Base-by-base conservation (phyloP, 164 flowering plant species). In the Cinnamomum chago region DNA sequence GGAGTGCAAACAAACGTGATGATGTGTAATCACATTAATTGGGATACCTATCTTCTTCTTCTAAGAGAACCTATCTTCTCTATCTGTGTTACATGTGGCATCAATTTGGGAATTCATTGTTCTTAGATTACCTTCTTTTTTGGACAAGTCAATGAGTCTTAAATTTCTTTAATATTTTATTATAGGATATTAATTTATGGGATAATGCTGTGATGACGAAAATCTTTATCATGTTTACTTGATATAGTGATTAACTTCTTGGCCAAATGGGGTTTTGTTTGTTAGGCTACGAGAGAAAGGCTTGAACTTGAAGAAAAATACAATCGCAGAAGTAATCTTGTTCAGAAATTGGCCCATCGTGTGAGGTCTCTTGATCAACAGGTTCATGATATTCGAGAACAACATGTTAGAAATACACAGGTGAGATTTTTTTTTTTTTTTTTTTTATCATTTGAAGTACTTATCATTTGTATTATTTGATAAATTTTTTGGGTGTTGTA, bases 361-460 rank as follows among this genome's bases (percentile, higher is more conserved):
- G 78, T 81, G 23, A 79, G 70, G 80, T 71, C 18, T 28, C 89
- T 89, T 83, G 90, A 90, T 75, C 84, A 83, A 72, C 92, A 95
- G 80, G 76, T 85, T 76, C 82, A 76, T 52, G 96, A 93, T 51
- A 80, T 88, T 72, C 83, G 87, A 64, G 96, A 90, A 77, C 91
- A 89, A 77, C 82, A 88, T 79, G 47, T 79, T 20, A 84, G 76
- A 78, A 82, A 79, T 76, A 92, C 97, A 27, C 99, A 93, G 98
- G 99, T 95, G 50, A 28, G 11, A 5, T 40, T 50, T 64, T 40
- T 50, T 64, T n/a, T n/a, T n/a, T n/a, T n/a, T n/a, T n/a, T n/a
- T n/a, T n/a, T 72, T 13, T 4, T 25, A 17, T 69, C 18, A 67
- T 67, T 30, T 17, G 47, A 67, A 67, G 5, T 15, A 67, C 28